phyloP scores from a whole-genome alignment of 2,329 filamentous ascomycete genomes.

The Epichloe amarillans region DNA sequence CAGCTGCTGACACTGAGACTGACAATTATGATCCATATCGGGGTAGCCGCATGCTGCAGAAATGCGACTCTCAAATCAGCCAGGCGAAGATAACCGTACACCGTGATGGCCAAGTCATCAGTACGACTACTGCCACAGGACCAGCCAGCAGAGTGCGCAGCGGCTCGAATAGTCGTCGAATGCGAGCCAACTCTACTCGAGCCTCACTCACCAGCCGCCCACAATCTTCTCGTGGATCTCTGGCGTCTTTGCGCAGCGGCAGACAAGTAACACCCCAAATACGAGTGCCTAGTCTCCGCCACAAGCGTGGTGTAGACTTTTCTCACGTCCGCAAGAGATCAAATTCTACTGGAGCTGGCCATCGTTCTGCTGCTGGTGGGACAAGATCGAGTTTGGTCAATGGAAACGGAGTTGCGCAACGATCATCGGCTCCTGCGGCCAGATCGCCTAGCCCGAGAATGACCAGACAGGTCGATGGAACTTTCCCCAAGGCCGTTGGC shows the following conservation, averaged over 20 bases:
- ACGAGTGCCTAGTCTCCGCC: conserved; percentile 29
- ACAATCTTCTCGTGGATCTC: conserved; percentile 26
- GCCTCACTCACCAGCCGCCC: conserved; percentile 17
- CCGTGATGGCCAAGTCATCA: conserved; percentile 28
- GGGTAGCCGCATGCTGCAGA: conserved; percentile 41
- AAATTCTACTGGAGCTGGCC: conserved; percentile 14
- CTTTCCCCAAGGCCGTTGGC: conserved; percentile 14
- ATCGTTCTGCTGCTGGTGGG: conserved; percentile 3
- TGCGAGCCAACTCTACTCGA: conserved; percentile 16
- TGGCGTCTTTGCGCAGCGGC: conserved; percentile 37
- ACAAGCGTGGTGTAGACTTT: conserved; percentile 43
- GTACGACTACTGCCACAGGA: conserved; percentile 10
- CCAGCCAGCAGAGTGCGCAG: conserved; percentile 22
- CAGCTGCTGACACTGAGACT: conserved; percentile 36
- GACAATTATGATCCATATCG: conserved; percentile 77
- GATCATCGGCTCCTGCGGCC: conserved; percentile 8
- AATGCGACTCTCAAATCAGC: conserved; percentile 34
- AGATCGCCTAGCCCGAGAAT: conserved; percentile 19
- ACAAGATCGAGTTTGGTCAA: conserved; percentile 8
- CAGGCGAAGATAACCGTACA: conserved; percentile 59
- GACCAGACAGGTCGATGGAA: conserved; percentile 12
- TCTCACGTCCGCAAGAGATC: conserved; percentile 32
- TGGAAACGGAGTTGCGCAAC: conserved; percentile 10
- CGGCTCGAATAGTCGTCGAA: conserved; percentile 21
- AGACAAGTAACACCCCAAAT: conserved; percentile 27